phyloP scores from a whole-genome alignment of 169 alveolate genomes.

The Eimeria falciformis region DNA sequence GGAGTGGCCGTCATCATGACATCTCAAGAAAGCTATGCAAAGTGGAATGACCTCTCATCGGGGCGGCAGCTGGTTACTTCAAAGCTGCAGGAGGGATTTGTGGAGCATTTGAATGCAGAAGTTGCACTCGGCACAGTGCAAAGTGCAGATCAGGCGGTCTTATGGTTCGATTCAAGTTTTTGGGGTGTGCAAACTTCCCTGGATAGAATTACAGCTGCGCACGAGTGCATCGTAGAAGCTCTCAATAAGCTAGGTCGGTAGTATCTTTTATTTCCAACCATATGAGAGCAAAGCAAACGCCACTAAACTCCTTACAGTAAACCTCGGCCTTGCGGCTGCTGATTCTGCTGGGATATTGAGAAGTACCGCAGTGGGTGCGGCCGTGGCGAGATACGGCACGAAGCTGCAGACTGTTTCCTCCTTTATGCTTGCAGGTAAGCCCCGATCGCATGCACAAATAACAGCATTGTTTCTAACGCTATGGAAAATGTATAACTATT shows the following conservation, averaged over 20 bases:
- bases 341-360: background rate
- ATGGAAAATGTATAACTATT: background rate
- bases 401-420: background rate
- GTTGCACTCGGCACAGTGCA: conserved; percentile 92
- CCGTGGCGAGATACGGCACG: background rate
- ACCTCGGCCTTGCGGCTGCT: background rate
- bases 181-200: conserved; percentile 92
- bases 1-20: conserved; percentile 92
- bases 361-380: conserved; percentile 14
- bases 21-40: background rate
- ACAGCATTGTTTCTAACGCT: background rate
- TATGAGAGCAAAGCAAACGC: background rate
- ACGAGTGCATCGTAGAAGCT: background rate
- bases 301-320: background rate
- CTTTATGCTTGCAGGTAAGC: conserved; percentile 4
- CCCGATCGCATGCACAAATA: background rate
- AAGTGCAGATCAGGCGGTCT: conserved; percentile 93
- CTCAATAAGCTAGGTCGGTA: background rate
- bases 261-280: background rate
- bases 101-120: conserved; percentile 98
- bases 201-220: background rate
- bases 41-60: conserved; percentile 83
- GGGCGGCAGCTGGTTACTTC: conserved; percentile 74
- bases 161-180: conserved; percentile 97
- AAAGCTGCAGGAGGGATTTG: conserved; percentile 91